phyloP scores from a whole-genome alignment of 176 grass and related monocot genomes.

The Panicum miliaceum region DNA sequence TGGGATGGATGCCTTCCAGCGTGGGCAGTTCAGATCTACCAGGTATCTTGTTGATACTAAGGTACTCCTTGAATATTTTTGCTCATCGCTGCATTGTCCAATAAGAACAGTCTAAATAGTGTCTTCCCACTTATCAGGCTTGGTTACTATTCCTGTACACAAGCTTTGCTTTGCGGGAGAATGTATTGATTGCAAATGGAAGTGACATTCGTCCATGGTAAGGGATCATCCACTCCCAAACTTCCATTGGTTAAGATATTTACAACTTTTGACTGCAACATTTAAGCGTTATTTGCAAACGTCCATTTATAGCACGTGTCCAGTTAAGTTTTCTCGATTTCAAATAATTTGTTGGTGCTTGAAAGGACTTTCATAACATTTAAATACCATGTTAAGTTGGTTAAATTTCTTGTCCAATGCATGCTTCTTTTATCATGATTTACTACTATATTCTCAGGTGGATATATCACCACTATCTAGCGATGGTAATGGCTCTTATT shows the following conservation, averaged over 20 bases:
- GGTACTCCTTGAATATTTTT: conserved; percentile 19
- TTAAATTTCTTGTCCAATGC: conserved; percentile 9
- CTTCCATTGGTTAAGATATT: conserved; percentile 20
- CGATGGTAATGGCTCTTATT: conserved; percentile 95
- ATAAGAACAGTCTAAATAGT: conserved; percentile 23
- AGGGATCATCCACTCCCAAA: conserved; percentile 16
- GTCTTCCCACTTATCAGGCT: conserved; percentile 53
- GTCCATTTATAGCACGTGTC: background rate
- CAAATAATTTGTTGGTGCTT: background rate
- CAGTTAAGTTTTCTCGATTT: background rate
- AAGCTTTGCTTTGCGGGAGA: conserved; percentile 87
- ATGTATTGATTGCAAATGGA: conserved; percentile 88
- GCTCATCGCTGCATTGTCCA: background rate
- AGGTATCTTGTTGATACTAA: conserved; percentile 56
- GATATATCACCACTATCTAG: conserved; percentile 99
- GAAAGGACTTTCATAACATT: conserved; percentile 1
- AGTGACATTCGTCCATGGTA: conserved; percentile 94
- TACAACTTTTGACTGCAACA: conserved; percentile 17
- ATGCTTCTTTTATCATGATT: conserved; percentile 17
- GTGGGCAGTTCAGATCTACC: conserved; percentile 90
- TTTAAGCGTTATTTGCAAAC: conserved; percentile 4
- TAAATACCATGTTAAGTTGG: background rate
- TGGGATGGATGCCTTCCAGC: conserved; percentile 93
- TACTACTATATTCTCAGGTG: conserved; percentile 60
- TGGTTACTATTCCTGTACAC: conserved; percentile 88